Percentiles rank a stretch among this genome's conserved stretches.
phyloP scores from a whole-genome alignment of 768 basidiomycete genomes.

The Cystofilobasidium macerans region DNA sequence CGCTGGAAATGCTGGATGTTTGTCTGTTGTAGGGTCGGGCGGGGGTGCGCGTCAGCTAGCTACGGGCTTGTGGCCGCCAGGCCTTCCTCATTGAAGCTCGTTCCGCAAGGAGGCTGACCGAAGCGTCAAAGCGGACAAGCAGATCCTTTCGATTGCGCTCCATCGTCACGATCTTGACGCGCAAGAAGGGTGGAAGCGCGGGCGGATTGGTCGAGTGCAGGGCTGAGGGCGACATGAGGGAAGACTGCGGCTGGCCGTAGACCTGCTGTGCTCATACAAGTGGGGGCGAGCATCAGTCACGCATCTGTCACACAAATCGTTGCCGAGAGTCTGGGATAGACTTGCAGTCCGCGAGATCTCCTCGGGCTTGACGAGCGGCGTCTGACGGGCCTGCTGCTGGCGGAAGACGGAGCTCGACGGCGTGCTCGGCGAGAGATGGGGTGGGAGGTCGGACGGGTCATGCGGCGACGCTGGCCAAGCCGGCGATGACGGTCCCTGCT shows the following conservation, averaged over 20 bases:
- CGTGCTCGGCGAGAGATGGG: conserved; percentile 19
- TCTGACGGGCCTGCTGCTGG: conserved; percentile 9
- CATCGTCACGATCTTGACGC: conserved; percentile 77
- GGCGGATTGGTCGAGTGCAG: not conserved
- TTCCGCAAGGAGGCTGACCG: conserved; percentile 56
- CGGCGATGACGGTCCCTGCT: not conserved
- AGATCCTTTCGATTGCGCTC: conserved; percentile 94
- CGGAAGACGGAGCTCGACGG: conserved; percentile 11
- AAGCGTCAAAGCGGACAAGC: conserved; percentile 85
- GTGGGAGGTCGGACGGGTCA: conserved; percentile 16
- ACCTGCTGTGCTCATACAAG: conserved; percentile 12
- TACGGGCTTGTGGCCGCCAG: too few species aligned
- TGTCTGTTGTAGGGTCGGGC: conserved; percentile 48
- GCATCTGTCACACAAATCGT: not conserved
- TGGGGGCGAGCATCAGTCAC: too few species aligned
- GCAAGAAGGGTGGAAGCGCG: conserved; percentile 48
- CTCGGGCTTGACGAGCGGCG: conserved; percentile 4
- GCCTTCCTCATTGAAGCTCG: too few species aligned
- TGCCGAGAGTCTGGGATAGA: too few species aligned
- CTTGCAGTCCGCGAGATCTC: not conserved
- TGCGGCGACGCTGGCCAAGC: conserved; percentile 23
- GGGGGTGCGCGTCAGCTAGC: not conserved
- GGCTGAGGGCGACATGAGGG: conserved; percentile 19
- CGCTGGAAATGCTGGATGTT: conserved; percentile 67
- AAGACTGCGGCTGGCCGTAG: conserved; percentile 15